Evolutionary conservation across 306 rosid species (phyloP).

Genomic region (Begonia masoniana): DNA sequence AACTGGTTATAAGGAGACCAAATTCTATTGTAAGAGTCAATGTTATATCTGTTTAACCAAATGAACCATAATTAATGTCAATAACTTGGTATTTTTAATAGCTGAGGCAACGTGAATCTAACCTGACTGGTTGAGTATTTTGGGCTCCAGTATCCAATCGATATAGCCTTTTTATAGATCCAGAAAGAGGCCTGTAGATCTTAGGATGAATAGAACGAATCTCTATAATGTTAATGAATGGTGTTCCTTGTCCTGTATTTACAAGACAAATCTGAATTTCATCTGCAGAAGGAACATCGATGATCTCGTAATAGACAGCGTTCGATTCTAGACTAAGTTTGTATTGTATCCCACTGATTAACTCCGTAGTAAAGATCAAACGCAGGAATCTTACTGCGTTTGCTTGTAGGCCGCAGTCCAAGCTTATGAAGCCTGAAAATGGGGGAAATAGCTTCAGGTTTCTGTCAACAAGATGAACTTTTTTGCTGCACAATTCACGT

Average conservation of each 20-base stretch:
- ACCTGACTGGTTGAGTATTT: constrained; percentile 3
- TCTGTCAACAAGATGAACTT: constrained; percentile 3
- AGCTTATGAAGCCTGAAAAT: constrained; percentile 9
- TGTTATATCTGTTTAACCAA: constrained; percentile 16
- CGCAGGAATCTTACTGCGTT: neutral
- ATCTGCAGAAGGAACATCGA: constrained; percentile 14
- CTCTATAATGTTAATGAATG: constrained; percentile 33
- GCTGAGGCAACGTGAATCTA: neutral
- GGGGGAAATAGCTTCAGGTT: too few relatives aligned
- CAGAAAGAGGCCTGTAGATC: constrained; percentile 5
- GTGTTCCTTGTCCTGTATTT: constrained; percentile 17
- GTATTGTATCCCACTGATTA: constrained; percentile 17
- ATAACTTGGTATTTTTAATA: neutral
- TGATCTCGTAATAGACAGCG: constrained; percentile 4
- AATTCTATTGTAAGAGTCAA: constrained; percentile 21
- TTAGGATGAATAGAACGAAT: constrained; percentile 11
- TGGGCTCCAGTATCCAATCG: constrained; percentile 12
- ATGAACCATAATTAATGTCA: neutral
- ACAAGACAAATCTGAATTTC: constrained; percentile 25
- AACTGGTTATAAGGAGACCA: constrained; percentile 5
- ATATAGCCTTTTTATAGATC: neutral
- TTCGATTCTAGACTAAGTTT: neutral
- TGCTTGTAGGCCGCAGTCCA: constrained; percentile 10
- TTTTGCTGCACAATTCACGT: neutral
- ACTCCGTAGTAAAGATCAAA: constrained; percentile 17